phyloP scores from a whole-genome alignment of 352 stramenopile genomes.

The Phytopythium helicoides region DNA sequence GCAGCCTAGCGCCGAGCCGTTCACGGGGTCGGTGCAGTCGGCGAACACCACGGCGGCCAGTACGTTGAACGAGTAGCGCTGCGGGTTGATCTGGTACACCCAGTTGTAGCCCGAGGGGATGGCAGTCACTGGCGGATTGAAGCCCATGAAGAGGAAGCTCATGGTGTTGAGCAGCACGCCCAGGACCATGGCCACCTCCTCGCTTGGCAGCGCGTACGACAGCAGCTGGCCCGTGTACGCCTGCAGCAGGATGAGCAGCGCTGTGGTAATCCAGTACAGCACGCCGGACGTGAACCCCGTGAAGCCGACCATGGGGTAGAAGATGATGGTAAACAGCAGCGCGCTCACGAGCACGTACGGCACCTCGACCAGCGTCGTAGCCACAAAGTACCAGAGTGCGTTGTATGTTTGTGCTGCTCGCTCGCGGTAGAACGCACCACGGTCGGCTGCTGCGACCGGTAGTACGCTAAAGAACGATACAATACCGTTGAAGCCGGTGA shows the following conservation, averaged over 20 bases:
- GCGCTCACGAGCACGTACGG: conserved; percentile 44
- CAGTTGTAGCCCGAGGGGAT: conserved; percentile 55
- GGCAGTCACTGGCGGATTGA: conserved; percentile 50
- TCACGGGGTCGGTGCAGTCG: conserved; percentile 21
- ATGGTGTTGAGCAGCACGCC: conserved; percentile 55
- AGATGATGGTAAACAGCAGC: conserved; percentile 45
- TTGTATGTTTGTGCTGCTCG: conserved; percentile 82
- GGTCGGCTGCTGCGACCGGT: conserved; percentile 73
- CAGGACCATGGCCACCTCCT: conserved; percentile 42
- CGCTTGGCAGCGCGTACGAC: conserved; percentile 31
- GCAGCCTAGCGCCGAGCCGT: conserved; percentile 19
- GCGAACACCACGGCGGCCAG: conserved; percentile 39
- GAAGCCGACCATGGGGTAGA: conserved; percentile 58
- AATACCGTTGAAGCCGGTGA: conserved; percentile 80
- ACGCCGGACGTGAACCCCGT: conserved; percentile 22
- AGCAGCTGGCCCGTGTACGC: conserved; percentile 49
- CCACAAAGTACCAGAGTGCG: conserved; percentile 58
- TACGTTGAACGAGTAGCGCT: conserved; percentile 46
- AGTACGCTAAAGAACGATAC: conserved; percentile 83
- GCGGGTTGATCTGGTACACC: conserved; percentile 55
- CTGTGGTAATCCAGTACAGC: conserved; percentile 45
- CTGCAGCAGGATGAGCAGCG: conserved; percentile 42
- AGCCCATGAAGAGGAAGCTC: conserved; percentile 78
- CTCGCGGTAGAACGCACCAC: conserved; percentile 73
- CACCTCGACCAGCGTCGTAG: conserved; percentile 77